Evolutionary conservation across 1,139 yeast genomes (phyloP).

Genomic region (Hanseniaspora gamundiae): DNA sequence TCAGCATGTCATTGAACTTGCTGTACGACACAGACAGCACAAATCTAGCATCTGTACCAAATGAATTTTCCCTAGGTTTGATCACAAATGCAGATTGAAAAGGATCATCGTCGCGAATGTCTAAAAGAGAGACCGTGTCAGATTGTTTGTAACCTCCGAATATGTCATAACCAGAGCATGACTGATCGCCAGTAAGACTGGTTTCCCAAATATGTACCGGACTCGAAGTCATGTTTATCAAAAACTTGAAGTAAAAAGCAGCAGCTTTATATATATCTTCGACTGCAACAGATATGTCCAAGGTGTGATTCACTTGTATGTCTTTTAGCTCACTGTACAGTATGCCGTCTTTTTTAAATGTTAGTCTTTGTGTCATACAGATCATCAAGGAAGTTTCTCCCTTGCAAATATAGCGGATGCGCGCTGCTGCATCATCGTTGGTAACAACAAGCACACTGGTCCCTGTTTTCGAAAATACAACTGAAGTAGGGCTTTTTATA

Average conservation of each 20-base stretch:
- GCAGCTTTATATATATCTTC: slow-evolving; percentile 22
- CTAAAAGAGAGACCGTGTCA: slow-evolving; percentile 8
- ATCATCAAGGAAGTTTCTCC: slow-evolving; percentile 1
- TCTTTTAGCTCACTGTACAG: neutral
- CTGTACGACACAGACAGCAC: slow-evolving; percentile 15
- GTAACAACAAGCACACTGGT: neutral
- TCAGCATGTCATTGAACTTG: slow-evolving; percentile 18
- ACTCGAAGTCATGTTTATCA: slow-evolving; percentile 16
- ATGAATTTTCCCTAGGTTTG: slow-evolving; percentile 4
- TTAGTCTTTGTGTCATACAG: slow-evolving; percentile 4
- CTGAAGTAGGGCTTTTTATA: slow-evolving; percentile 3
- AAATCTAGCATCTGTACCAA: slow-evolving; percentile 14
- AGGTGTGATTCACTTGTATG: neutral
- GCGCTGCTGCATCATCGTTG: neutral
- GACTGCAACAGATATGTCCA: slow-evolving; percentile 19
- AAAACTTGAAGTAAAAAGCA: slow-evolving; percentile 19
- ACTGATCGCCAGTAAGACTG: neutral
- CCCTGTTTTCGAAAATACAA: neutral
- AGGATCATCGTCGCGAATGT: slow-evolving; percentile 6
- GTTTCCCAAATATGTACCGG: neutral
- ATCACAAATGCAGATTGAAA: slow-evolving; percentile 17
- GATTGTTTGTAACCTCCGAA: slow-evolving; percentile 14
- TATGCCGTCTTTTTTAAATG: neutral
- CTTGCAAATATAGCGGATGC: neutral
- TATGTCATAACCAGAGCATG: slow-evolving; percentile 10